These are phyloP conservation scores for Ramaria sp. DNA, from an alignment of 768 basidiomycete genomes.

Conservation along the genomic window DNA sequence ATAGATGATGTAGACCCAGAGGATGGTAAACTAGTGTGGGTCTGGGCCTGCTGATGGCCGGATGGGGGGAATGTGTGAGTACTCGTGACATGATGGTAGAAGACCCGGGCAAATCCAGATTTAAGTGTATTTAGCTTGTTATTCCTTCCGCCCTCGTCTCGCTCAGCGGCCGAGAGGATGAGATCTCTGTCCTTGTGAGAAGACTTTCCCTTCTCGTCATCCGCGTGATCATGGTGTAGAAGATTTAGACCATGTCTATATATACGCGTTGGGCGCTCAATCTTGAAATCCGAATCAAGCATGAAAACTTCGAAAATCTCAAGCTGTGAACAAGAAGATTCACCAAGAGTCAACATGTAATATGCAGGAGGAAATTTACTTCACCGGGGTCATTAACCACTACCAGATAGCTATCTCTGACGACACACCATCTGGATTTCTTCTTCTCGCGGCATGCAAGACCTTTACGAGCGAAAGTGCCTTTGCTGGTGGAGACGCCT, in stretches of 20 bases:
- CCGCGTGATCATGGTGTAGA: slow-evolving; percentile 29
- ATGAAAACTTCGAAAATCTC: slow-evolving; percentile 91
- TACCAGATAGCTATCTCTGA: slow-evolving; percentile 87
- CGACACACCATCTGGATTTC: slow-evolving; percentile 78
- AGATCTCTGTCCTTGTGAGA: slow-evolving; percentile 11
- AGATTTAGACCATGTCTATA: slow-evolving; percentile 79
- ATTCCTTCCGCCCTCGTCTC: slow-evolving; percentile 19
- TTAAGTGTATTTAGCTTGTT: slow-evolving; percentile 41
- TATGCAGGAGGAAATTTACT: slow-evolving; percentile 28
- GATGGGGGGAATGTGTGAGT: slow-evolving; percentile 1
- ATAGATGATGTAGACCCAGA: not conserved
- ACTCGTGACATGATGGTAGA: slow-evolving; percentile 20
- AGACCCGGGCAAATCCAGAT: slow-evolving; percentile 32
- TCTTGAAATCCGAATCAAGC: slow-evolving; percentile 77
- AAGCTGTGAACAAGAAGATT: slow-evolving; percentile 32
- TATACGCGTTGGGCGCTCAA: slow-evolving; percentile 82
- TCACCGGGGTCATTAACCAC: slow-evolving; percentile 80
- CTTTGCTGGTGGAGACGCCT: slow-evolving; percentile 36
- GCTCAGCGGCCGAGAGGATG: not conserved
- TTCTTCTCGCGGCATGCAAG: slow-evolving; percentile 46
- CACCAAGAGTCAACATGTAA: not conserved
- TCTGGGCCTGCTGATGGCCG: not conserved
- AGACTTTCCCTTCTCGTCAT: slow-evolving; percentile 14
- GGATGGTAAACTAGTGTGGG: not conserved
- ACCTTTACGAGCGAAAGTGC: slow-evolving; percentile 57